These are phyloP conservation scores for Serpula lacrymans DNA, from an alignment of 768 basidiomycete species.

Conservation along the genomic window DNA sequence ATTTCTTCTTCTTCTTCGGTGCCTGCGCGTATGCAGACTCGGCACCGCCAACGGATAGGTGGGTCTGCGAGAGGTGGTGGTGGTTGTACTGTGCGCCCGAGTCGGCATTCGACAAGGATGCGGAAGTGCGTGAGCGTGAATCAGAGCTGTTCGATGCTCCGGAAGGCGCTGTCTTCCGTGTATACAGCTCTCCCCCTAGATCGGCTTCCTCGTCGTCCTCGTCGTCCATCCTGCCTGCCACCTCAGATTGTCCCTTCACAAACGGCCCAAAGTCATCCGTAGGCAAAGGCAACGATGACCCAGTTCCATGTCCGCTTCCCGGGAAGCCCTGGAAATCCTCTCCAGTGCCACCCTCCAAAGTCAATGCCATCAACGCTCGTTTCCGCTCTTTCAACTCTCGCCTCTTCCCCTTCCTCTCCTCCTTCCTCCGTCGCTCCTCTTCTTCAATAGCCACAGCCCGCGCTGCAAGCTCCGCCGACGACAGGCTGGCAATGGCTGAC, in stretches of 20 bases:
- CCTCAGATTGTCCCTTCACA: constrained; percentile 11
- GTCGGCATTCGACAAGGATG: constrained; percentile 36
- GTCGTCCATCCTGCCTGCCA: constrained; percentile 15
- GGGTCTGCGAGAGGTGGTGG: constrained; percentile 21
- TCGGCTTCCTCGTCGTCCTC: constrained; percentile 53
- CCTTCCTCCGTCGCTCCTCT: constrained; percentile 41
- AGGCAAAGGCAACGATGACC: not conserved
- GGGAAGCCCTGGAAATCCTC: constrained; percentile 66
- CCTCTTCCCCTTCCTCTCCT: constrained; percentile 44
- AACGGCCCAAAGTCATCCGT: constrained; percentile 29
- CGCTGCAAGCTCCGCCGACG: constrained; percentile 36
- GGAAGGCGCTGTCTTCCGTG: constrained; percentile 31
- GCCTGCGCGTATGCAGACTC: constrained; percentile 20
- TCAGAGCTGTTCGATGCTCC: constrained; percentile 44
- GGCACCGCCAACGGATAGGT: constrained; percentile 21
- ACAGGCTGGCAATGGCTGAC: constrained; percentile 50
- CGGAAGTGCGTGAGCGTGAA: constrained; percentile 59
- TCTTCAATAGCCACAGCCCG: constrained; percentile 32
- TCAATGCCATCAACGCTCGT: constrained; percentile 33
- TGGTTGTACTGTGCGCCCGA: constrained; percentile 20
- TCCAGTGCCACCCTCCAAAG: constrained; percentile 25
- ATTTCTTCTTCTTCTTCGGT: constrained; percentile 12
- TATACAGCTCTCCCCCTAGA: constrained; percentile 55
- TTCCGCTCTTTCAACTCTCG: constrained; percentile 45
- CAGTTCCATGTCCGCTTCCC: constrained; percentile 37